Evolutionary conservation across 2,329 filamentous ascomycete species (phyloP).

Genomic region (Dactylellina drechsleri): DNA sequence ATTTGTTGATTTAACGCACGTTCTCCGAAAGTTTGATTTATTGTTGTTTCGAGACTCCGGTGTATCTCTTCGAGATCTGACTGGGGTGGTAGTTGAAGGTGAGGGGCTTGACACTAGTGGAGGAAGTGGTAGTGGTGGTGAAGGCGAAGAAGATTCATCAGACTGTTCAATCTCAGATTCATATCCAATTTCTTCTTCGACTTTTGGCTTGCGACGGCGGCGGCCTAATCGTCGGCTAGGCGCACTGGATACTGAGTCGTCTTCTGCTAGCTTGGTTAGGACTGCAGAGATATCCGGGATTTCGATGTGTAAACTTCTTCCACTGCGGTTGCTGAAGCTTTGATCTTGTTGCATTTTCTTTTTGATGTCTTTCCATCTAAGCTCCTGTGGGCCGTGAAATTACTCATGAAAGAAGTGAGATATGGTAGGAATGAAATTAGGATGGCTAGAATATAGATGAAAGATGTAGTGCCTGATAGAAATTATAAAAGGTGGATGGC

Average conservation of each 20-base stretch:
- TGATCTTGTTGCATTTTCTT: constrained; percentile 38
- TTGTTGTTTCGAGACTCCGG: not conserved
- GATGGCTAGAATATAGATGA: not conserved
- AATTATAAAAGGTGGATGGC: not conserved
- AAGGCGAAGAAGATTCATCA: not conserved
- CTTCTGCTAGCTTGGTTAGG: not conserved
- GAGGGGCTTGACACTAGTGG: too few species aligned
- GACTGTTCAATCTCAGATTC: not conserved
- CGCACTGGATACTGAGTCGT: constrained; percentile 7
- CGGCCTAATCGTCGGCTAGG: constrained; percentile 4
- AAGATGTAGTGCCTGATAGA: not conserved
- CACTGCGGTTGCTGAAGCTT: constrained; percentile 19
- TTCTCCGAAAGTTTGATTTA: not conserved
- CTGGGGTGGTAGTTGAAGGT: not conserved
- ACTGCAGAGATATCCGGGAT: constrained; percentile 4
- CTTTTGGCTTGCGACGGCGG: constrained; percentile 1
- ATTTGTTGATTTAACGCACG: not conserved
- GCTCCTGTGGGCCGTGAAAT: too few species aligned
- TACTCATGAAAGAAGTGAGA: too few species aligned
- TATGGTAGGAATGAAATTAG: not conserved
- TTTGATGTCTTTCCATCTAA: too few species aligned
- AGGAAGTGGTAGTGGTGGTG: constrained; percentile 2
- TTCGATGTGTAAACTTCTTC: too few species aligned
- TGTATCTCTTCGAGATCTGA: not conserved
- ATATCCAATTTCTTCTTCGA: not conserved